phyloP scores from a whole-genome alignment of 176 grass and related monocot genomes.

The Poa pratensis region DNA sequence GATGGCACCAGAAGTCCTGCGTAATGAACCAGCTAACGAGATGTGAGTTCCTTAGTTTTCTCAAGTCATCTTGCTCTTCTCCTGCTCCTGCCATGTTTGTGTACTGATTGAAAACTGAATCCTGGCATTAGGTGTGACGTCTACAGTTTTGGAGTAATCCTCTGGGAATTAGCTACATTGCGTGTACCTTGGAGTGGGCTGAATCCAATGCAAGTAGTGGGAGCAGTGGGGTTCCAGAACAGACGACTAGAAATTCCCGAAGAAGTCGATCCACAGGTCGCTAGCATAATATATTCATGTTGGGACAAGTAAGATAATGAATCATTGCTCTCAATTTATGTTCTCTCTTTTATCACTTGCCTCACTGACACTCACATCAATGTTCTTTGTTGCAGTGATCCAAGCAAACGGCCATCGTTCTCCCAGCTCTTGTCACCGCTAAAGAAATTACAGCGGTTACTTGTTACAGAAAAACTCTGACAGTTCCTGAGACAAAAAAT shows the following conservation, averaged over 20 bases:
- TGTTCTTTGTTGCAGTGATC: slow-evolving; percentile 65
- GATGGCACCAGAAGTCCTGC: slow-evolving; percentile 98
- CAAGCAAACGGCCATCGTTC: slow-evolving; percentile 85
- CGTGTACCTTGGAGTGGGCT: slow-evolving; percentile 89
- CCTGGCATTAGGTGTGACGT: slow-evolving; percentile 79
- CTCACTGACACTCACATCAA: neutral
- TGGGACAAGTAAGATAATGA: slow-evolving; percentile 77
- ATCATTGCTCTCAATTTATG: neutral
- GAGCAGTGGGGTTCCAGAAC: slow-evolving; percentile 96
- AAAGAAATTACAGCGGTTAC: slow-evolving; percentile 75
- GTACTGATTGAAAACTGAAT: slow-evolving; percentile 30
- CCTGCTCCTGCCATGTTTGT: slow-evolving; percentile 17
- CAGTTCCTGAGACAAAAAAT: slow-evolving; percentile 36
- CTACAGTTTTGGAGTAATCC: slow-evolving; percentile 97
- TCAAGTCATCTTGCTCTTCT: neutral
- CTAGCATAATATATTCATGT: slow-evolving; percentile 90
- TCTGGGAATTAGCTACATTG: slow-evolving; percentile 96
- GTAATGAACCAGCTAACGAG: slow-evolving; percentile 92
- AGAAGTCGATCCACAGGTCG: slow-evolving; percentile 71
- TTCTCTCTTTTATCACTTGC: neutral
- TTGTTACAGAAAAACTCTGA: slow-evolving; percentile 53
- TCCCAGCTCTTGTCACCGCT: slow-evolving; percentile 77
- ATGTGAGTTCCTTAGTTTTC: slow-evolving; percentile 67
- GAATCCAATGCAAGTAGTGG: slow-evolving; percentile 99
- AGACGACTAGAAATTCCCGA: slow-evolving; percentile 87